phyloP scores from a whole-genome alignment of 106 monocot species.

The Dioscorea zingiberensis region DNA sequence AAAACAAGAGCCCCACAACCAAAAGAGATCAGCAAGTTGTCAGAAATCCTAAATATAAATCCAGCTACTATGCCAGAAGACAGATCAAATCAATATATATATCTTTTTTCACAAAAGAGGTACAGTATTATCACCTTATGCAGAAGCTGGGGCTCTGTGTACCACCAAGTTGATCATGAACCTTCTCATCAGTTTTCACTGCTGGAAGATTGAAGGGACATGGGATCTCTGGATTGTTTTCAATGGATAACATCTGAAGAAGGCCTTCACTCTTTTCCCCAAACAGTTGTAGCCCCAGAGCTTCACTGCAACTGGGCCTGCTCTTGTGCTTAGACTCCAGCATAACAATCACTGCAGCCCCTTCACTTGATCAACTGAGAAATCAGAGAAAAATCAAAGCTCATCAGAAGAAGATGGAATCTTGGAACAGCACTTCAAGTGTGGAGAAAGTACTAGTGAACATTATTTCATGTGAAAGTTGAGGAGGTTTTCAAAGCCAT shows the following conservation, averaged over 20 bases:
- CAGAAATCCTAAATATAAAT: no score
- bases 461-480: constrained; percentile 53
- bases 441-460: background rate
- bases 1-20: background rate
- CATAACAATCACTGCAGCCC: constrained; percentile 27
- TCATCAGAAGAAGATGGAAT: background rate
- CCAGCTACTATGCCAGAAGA: no score
- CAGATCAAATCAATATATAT: no score
- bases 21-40: no score
- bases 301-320: constrained; percentile 49
- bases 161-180: constrained; percentile 11
- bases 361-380: no score
- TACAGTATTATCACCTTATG: constrained; percentile 46
- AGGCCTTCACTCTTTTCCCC: constrained; percentile 36
- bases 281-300: constrained; percentile 44
- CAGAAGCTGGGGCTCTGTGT: constrained; percentile 54
- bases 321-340: constrained; percentile 58
- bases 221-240: constrained; percentile 38
- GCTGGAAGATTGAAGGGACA: constrained; percentile 20
- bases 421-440: background rate
- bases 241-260: constrained; percentile 93
- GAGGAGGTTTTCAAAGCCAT: constrained; percentile 1
- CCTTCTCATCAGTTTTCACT: constrained; percentile 40
- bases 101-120: constrained; percentile 4
- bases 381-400: background rate